A percentile compares a stretch with the other conserved stretches of the same genome.
These are phyloP conservation scores for Globisporangium acanthophoron DNA, from an alignment of 352 stramenopile species.

Conservation along the genomic window DNA sequence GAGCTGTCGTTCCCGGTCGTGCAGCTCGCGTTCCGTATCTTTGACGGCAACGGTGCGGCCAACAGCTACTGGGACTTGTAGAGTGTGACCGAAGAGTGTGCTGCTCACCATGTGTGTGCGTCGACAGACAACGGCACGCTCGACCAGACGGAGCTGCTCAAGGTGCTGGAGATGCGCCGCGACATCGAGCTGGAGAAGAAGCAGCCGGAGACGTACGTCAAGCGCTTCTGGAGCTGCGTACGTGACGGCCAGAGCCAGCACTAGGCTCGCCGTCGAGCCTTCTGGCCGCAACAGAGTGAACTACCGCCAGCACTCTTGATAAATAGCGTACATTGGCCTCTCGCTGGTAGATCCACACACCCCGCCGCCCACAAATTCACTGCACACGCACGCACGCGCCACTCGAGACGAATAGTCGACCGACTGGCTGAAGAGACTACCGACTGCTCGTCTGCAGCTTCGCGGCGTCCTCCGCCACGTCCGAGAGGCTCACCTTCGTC, in stretches of 20 bases:
- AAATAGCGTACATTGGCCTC: not conserved
- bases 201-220: slow-evolving; percentile 9
- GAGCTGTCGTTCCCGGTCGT: slow-evolving; percentile 65
- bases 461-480: not conserved
- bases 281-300: not conserved
- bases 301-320: not conserved
- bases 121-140: slow-evolving; percentile 52
- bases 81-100: not conserved
- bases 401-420: not conserved
- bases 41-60: slow-evolving; percentile 53
- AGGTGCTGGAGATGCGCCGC: slow-evolving; percentile 58
- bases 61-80: not conserved
- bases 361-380: not conserved
- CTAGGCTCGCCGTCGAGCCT: not conserved
- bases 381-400: not conserved
- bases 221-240: slow-evolving; percentile 16
- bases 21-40: slow-evolving; percentile 69
- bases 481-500: slow-evolving; percentile 26
- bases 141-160: slow-evolving; percentile 61
- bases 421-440: not conserved
- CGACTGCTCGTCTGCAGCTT: slow-evolving; percentile 3
- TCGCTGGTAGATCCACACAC: too few relatives aligned
- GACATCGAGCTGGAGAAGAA: slow-evolving; percentile 43
- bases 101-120: not conserved
- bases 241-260: slow-evolving; percentile 5